Evolutionary conservation across 441 rosid genomes (phyloP).

Genomic region (Croton laevigatus): DNA sequence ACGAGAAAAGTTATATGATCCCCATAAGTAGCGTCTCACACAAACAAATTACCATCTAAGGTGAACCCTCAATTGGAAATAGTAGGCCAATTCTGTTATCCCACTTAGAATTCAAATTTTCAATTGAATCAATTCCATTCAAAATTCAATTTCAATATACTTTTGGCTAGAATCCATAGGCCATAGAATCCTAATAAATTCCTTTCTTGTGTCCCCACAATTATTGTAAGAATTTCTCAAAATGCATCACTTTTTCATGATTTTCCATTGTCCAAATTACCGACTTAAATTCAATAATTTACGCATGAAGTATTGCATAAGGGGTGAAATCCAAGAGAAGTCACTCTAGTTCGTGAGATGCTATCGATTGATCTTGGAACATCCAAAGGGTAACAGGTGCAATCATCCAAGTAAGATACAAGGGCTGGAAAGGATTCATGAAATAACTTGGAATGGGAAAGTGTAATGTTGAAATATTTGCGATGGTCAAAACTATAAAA

Average conservation of each 20-base stretch:
- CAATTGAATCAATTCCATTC: conserved; percentile 2
- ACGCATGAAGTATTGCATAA: not conserved
- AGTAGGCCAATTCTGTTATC: not conserved
- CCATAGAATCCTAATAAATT: not conserved
- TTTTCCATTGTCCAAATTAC: not conserved
- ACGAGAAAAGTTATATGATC: not conserved
- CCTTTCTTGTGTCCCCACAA: not conserved
- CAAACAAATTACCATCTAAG: not conserved
- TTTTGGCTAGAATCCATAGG: not conserved
- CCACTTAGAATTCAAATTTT: not conserved
- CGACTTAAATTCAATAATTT: not conserved
- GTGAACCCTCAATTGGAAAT: not conserved
- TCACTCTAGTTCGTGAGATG: not conserved
- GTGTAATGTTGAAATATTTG: not conserved
- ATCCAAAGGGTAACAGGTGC: not conserved
- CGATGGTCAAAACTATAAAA: not conserved
- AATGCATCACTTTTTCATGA: conserved; percentile 1
- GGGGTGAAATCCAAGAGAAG: not conserved
- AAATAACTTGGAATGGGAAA: not conserved
- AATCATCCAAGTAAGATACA: not conserved
- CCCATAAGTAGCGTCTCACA: not conserved
- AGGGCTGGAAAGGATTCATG: no score
- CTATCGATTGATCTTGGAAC: conserved; percentile 1
- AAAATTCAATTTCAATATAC: not conserved
- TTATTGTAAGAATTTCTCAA: not conserved